phyloP scores from a whole-genome alignment of 2,329 filamentous ascomycete genomes.

The Chaetomium sp. region DNA sequence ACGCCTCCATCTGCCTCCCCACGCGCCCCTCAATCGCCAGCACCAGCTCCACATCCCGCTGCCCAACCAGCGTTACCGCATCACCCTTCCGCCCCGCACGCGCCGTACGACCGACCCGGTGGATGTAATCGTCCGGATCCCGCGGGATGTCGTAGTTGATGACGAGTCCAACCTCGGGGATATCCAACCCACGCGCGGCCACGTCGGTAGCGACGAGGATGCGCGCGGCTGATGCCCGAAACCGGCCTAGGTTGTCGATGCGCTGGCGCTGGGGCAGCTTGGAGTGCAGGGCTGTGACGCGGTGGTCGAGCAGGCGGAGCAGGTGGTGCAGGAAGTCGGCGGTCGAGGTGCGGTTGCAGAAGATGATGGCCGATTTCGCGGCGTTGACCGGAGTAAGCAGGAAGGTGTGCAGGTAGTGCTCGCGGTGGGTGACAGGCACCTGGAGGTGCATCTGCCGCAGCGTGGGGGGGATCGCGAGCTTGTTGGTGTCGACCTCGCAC shows the following conservation, averaged over 20 bases:
- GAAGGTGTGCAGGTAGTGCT: conserved; percentile 89
- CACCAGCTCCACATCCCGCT: conserved; percentile 87
- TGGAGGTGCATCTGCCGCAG: conserved; percentile 81
- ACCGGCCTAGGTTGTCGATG: conserved; percentile 80
- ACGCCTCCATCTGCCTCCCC: conserved; percentile 71
- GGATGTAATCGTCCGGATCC: conserved; percentile 96
- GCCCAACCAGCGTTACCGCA: conserved; percentile 81
- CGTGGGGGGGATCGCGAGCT: conserved; percentile 70
- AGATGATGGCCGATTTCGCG: conserved; percentile 77
- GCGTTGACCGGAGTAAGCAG: conserved; percentile 71
- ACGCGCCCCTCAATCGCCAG: conserved; percentile 83
- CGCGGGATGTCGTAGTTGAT: conserved; percentile 94
- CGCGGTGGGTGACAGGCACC: conserved; percentile 84
- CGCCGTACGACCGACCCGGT: conserved; percentile 90
- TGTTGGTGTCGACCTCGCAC: conserved; percentile 75
- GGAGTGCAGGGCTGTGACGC: conserved; percentile 87
- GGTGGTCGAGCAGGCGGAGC: conserved; percentile 76
- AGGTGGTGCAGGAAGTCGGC: conserved; percentile 86
- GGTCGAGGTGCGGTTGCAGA: conserved; percentile 86
- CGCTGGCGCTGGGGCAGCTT: conserved; percentile 78
- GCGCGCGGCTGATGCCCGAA: conserved; percentile 80
- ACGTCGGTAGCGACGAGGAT: conserved; percentile 95
- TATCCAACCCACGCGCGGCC: conserved; percentile 88
- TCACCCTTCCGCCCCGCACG: conserved; percentile 81
- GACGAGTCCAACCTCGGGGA: conserved; percentile 83